Percentiles rank a stretch among this genome's conserved stretches.
These are phyloP conservation scores for Sporothrix mexicana DNA, from an alignment of 2,329 filamentous ascomycete species.

Conservation along the genomic window DNA sequence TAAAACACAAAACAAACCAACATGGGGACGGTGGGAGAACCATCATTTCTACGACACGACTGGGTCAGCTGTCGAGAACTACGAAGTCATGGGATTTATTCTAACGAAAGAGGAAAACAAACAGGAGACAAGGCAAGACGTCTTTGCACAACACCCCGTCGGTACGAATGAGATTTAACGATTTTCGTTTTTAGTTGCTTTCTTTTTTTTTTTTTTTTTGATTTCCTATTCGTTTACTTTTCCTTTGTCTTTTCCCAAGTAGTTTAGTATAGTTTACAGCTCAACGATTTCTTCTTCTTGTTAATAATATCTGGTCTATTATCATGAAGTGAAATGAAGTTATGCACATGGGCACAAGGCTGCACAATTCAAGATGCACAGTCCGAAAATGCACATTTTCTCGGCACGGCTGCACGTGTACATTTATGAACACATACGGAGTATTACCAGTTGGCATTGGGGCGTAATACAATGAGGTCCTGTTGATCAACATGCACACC, in stretches of 20 bases:
- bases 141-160: conserved; percentile 11
- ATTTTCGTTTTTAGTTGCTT: conserved; percentile 33
- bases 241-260: background rate
- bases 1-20: conserved; percentile 10
- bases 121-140: background rate
- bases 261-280: background rate
- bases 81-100: conserved; percentile 11
- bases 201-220: conserved; percentile 36
- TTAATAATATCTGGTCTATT: background rate
- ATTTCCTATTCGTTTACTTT: background rate
- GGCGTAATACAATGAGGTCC: background rate
- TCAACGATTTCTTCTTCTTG: background rate
- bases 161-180: conserved; percentile 35
- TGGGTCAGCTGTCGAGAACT: conserved; percentile 14
- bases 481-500: conserved; percentile 3
- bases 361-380: background rate
- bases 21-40: background rate
- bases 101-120: background rate
- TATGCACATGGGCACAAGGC: background rate
- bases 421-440: conserved; percentile 7
- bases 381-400: background rate
- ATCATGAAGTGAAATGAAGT: too few relatives aligned
- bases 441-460: background rate
- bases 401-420: conserved; percentile 5
- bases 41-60: conserved; percentile 7